Evolutionary conservation across 441 rosid genomes (phyloP), one percentile per base, ranked within the genome.

Genomic region (Sinapis alba): DNA sequence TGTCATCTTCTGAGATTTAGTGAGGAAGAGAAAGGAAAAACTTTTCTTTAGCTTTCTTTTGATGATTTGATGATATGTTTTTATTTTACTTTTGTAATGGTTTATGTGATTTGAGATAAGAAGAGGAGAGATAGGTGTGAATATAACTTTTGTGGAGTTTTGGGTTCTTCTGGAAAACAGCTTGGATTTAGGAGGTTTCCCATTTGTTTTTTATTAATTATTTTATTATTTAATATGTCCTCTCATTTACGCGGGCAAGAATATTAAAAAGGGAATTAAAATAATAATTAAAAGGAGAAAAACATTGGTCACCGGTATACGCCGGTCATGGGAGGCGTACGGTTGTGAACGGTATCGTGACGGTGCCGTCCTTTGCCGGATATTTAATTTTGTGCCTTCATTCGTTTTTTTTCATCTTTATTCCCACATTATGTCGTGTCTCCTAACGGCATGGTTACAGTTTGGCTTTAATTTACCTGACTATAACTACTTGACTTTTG

Each of bases 101-200:
- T 74, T 45, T 65, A 28, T 57, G 66, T 19, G 66, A 69, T 26
- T 71, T 71, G 77, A 71, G 73, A 78, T 66, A 59, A 78, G 73
- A 60, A 65, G 70, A 64, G 69, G 75, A 62, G 58, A 74, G 78
- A 30, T 34, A 63, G 78, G 85, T 87, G 91, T 84, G 87, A 86
- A 88, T 68, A 63, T 68, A 79, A 73, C 32, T 71, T 67, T 72
- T 66, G 19, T 70, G 73, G 69, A 72, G 74, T 68, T 78, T 78
- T 77, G 75, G 80, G 80, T 86, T 77, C 68, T 74, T 86, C 86
- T 90, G 93, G 94, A 82, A 79, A 85, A 88, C 93, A 90, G 96
- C 88, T 86, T 74, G 76, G 81, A 79, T 68, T 68, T 83, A 30
- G 77, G 78, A 87, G 90, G 80, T 82, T 88, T 87, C 86, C 83